These are phyloP conservation scores for Serpula lacrymans DNA, from an alignment of 768 basidiomycete species.

Conservation along the genomic window DNA sequence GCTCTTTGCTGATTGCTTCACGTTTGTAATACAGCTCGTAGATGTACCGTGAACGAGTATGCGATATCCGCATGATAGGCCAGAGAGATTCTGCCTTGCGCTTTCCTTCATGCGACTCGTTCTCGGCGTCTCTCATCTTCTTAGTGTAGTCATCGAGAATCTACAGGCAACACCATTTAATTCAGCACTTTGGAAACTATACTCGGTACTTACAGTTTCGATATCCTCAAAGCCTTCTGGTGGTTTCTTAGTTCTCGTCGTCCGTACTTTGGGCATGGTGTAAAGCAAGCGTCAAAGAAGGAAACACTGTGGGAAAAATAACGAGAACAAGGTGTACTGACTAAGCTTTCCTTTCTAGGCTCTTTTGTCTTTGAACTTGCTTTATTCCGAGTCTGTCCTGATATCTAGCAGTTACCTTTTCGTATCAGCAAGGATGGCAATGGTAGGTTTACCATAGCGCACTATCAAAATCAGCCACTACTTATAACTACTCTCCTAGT, in stretches of 20 bases:
- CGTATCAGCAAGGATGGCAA: too few species aligned
- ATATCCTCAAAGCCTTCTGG: slow-evolving; percentile 97
- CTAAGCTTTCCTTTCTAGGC: slow-evolving; percentile 9
- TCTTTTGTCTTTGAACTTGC: slow-evolving; percentile 3
- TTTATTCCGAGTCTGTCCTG: not conserved
- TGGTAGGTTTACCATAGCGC: too few species aligned
- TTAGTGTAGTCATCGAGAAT: slow-evolving; percentile 97
- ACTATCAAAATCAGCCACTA: too few species aligned
- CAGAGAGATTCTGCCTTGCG: slow-evolving; percentile 89
- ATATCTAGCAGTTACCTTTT: too few species aligned
- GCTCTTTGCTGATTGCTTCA: slow-evolving; percentile 86
- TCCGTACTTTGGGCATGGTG: slow-evolving; percentile 91
- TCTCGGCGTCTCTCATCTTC: slow-evolving; percentile 99
- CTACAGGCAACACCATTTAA: slow-evolving; percentile 35
- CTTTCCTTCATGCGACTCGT: slow-evolving; percentile 97
- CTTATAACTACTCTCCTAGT: too few species aligned
- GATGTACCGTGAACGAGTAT: slow-evolving; percentile 93
- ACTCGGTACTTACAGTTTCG: slow-evolving; percentile 52
- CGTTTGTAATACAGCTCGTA: slow-evolving; percentile 99
- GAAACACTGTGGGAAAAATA: slow-evolving; percentile 15
- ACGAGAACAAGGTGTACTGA: slow-evolving; percentile 8
- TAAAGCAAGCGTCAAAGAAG: slow-evolving; percentile 7
- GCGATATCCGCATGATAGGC: slow-evolving; percentile 98
- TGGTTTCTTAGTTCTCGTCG: slow-evolving; percentile 87
- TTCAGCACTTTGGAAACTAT: not conserved